Evolutionary conservation across 2,329 filamentous ascomycete genomes (phyloP), one percentile per base, ranked within the genome.

Genomic region (Didymella lethalis): DNA sequence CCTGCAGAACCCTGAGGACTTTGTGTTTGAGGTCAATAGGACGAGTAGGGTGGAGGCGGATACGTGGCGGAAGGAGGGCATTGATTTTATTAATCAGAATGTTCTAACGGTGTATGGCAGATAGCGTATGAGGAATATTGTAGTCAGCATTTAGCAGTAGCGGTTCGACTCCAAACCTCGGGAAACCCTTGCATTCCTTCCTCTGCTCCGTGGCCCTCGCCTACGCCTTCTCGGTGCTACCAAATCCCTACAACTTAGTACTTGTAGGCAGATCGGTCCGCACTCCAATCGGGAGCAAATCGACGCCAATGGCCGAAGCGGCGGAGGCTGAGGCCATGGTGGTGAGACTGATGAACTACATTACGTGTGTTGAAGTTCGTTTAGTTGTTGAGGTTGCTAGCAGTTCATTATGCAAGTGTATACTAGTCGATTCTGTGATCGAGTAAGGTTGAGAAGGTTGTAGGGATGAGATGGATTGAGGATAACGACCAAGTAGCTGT

Each of bases 21-120:
- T 80, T 61, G 79, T 80, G 1, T 80, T 76, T 57, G 76, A 80
- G 63, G 79, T 73, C 6, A 80, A 80, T 48, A 48, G 52, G 2
- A 67, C 66, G 6, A 69, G 68, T 41, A 45, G 59, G 25, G 53
- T 69, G 23, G 79, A 80, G 71, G 52, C 63, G 12, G 79, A 81
- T 63, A 79, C 77, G 11, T 81, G 64, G 48, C 70, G 79, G 57
- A 56, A 64, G n/a, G 73, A 73, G 54, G 79, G 78, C 0, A 81
- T 81, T 34, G 66, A 67, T 54, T 72, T 76, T 51, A 79, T 81
- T 49, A 75, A 72, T 40, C 26, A 18, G 6, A 59, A 58, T 36
- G 61, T 56, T 3, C 7, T 50, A 11, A 28, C 44, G 2, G 44
- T 63, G 12, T 67, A 59, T 50, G 44, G 47, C 4, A 64, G 60